Evolutionary conservation across 2,329 filamentous ascomycete species (phyloP).

Genomic region (Aphanoascus verrucosus): DNA sequence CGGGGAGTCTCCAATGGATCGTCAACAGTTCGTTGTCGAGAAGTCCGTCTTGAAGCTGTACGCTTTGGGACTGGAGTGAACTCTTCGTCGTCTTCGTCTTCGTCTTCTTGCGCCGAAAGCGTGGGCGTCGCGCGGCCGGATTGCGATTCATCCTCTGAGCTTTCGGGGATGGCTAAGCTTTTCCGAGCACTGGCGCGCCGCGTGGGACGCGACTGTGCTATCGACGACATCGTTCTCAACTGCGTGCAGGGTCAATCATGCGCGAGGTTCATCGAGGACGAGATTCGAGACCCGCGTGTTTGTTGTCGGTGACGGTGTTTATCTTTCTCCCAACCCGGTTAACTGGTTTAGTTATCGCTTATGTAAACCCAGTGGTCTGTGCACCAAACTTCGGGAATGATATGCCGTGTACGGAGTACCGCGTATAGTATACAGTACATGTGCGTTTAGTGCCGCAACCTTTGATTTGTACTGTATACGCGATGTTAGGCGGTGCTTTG

Average conservation of each 20-base stretch:
- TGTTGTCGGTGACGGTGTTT: slow-evolving; percentile 14
- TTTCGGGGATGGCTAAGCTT: slow-evolving; percentile 63
- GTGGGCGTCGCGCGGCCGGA: slow-evolving; percentile 40
- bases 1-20: slow-evolving; percentile 39
- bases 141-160: slow-evolving; percentile 58
- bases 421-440: no score
- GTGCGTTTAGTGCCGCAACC: no score
- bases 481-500: no score
- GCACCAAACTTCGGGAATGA: no score
- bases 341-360: no score
- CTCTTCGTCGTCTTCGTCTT: slow-evolving; percentile 59
- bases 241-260: background rate
- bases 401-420: background rate
- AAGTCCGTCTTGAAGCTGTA: slow-evolving; percentile 46
- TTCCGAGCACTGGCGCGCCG: slow-evolving; percentile 54
- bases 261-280: background rate
- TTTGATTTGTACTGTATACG: no score
- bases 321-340: slow-evolving; percentile 15
- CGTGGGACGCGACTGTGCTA: slow-evolving; percentile 43
- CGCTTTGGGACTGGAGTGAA: slow-evolving; percentile 63
- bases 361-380: no score
- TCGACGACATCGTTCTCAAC: slow-evolving; percentile 26
- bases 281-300: background rate
- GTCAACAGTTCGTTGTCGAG: slow-evolving; percentile 44
- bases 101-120: slow-evolving; percentile 39